A percentile compares a stretch with the other conserved stretches of the same genome.
These are phyloP conservation scores for Hirschioporus abietinus DNA, from an alignment of 768 basidiomycete species.

Conservation along the genomic window DNA sequence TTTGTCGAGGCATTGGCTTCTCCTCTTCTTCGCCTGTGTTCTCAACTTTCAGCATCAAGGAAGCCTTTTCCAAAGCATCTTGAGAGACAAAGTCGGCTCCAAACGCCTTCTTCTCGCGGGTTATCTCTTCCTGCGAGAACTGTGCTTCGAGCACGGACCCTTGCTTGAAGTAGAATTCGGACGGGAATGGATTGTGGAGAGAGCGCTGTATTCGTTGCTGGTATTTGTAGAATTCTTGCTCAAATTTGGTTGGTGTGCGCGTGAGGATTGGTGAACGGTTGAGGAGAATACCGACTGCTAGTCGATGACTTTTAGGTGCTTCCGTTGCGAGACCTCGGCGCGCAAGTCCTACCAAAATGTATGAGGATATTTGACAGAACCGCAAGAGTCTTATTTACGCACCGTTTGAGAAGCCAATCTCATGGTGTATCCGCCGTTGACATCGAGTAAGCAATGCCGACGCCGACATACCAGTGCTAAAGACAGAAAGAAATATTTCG, in stretches of 20 bases:
- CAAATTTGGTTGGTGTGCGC: constrained; percentile 65
- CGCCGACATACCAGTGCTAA: not conserved
- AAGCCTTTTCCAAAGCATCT: constrained; percentile 47
- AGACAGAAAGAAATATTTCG: not conserved
- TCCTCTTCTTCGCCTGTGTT: constrained; percentile 49
- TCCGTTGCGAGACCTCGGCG: constrained; percentile 2
- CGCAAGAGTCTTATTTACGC: not conserved
- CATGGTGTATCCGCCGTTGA: not conserved
- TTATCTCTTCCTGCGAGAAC: constrained; percentile 70
- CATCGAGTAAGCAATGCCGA: not conserved
- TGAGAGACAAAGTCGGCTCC: constrained; percentile 48
- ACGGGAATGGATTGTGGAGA: constrained; percentile 82
- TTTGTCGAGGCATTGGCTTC: constrained; percentile 53
- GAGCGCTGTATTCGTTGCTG: constrained; percentile 79
- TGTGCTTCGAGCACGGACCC: constrained; percentile 81
- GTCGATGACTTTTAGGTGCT: constrained; percentile 10
- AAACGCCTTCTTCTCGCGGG: constrained; percentile 69
- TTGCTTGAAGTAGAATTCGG: constrained; percentile 91
- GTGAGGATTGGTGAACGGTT: constrained; percentile 77
- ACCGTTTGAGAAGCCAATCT: not conserved
- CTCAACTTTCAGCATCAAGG: constrained; percentile 24
- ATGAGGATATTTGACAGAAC: not conserved
- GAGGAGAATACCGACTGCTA: constrained; percentile 54
- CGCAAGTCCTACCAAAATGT: not conserved
- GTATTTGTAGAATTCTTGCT: constrained; percentile 79